phyloP scores from a whole-genome alignment of 1,284 basidiomycete genomes.

The Coniferiporia sulphurascens region DNA sequence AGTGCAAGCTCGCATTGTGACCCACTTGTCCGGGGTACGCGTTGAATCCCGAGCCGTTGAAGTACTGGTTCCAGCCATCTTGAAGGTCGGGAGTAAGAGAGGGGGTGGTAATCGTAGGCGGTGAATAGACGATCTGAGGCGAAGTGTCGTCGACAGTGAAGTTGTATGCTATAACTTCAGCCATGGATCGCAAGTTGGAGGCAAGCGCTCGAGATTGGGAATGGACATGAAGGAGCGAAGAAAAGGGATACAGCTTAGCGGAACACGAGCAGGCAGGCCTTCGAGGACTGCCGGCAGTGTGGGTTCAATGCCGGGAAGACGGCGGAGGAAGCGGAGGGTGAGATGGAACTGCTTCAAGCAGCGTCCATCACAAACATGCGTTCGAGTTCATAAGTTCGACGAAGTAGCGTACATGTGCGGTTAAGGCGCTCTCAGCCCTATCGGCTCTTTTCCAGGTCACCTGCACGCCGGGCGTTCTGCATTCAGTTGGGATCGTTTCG shows the following conservation, averaged over 20 bases:
- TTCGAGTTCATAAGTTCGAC: conserved; percentile 2
- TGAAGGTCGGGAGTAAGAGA: conserved; percentile 35
- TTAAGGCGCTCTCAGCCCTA: neutral
- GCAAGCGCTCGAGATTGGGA: conserved; percentile 10
- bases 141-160: conserved; percentile 63
- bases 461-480: neutral
- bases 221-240: conserved; percentile 17
- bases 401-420: neutral
- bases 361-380: conserved; percentile 12
- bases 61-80: conserved; percentile 66
- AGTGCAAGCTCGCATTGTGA: conserved; percentile 50
- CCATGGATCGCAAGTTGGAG: conserved; percentile 12
- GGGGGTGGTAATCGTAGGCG: conserved; percentile 49
- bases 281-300: neutral
- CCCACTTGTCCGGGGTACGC: conserved; percentile 40
- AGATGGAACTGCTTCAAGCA: conserved; percentile 13
- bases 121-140: conserved; percentile 56
- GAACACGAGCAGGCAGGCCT: conserved; percentile 7
- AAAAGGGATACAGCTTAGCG: conserved; percentile 6
- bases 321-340: neutral
- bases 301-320: neutral
- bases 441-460: neutral
- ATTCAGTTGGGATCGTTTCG: neutral
- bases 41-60: conserved; percentile 44
- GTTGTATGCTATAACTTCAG: conserved; percentile 29